Percentiles rank a stretch among this genome's conserved stretches.
Conservation (phyloP, 1,284 basidiomycete genomes). For the Ganoderma meredithae region DNA sequence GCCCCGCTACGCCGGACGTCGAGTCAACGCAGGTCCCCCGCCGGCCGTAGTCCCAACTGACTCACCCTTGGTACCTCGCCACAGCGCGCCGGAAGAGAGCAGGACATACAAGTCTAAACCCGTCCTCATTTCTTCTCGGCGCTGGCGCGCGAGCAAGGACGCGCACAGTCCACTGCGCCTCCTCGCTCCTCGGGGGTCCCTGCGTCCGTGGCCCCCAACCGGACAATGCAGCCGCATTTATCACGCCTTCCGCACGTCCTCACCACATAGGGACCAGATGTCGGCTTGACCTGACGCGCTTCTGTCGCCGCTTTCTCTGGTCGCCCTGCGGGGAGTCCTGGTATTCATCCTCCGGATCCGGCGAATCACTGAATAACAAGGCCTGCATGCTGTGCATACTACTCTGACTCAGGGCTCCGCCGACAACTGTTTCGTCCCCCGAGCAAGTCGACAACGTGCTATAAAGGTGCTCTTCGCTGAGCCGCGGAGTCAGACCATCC, state of each 20-base stretch:
- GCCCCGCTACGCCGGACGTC: slow-evolving; percentile 25
- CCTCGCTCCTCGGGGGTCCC: slow-evolving; percentile 26
- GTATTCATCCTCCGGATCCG: slow-evolving; percentile 34
- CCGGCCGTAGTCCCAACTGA: slow-evolving; percentile 24
- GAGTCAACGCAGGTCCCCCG: slow-evolving; percentile 27
- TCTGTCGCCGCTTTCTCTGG: slow-evolving; percentile 15
- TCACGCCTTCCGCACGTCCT: slow-evolving; percentile 24
- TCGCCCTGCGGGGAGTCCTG: slow-evolving; percentile 26
- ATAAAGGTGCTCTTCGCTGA: slow-evolving; percentile 24
- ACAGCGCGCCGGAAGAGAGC: slow-evolving; percentile 23
- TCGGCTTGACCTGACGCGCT: slow-evolving; percentile 24
- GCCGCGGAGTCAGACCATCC: slow-evolving; percentile 24
- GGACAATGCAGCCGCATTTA: slow-evolving; percentile 27
- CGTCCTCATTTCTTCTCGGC: slow-evolving; percentile 14
- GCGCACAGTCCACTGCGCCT: slow-evolving; percentile 31
- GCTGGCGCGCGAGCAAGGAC: slow-evolving; percentile 14
- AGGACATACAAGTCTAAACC: slow-evolving; percentile 31
- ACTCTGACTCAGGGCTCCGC: slow-evolving; percentile 35
- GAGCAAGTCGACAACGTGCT: slow-evolving; percentile 18
- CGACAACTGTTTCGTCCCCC: slow-evolving; percentile 16
- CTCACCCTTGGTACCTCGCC: slow-evolving; percentile 25
- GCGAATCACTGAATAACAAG: slow-evolving; percentile 30
- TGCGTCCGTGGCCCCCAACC: slow-evolving; percentile 15
- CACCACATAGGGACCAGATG: slow-evolving; percentile 21
- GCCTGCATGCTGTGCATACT: slow-evolving; percentile 34